Percentiles rank a stretch among this genome's conserved stretches.
Evolutionary conservation across 2,329 filamentous ascomycete species (phyloP).

Genomic region (Pleomassaria siparia): DNA sequence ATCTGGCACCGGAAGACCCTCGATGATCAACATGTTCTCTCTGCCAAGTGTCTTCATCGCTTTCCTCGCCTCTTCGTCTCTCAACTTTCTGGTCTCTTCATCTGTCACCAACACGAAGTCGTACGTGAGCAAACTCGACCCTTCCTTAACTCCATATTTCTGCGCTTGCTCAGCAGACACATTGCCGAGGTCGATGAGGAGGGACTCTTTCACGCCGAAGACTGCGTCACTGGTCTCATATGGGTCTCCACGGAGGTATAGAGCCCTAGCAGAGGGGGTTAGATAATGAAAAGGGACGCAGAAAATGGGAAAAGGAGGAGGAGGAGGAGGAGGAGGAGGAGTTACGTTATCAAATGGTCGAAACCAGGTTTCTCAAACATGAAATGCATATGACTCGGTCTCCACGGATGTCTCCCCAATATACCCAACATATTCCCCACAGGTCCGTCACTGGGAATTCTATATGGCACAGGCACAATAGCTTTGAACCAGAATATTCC

Average conservation of each 20-base stretch:
- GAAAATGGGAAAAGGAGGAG: background rate
- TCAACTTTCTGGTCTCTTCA: constrained; percentile 66
- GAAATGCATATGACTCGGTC: constrained; percentile 44
- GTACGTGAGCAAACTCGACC: constrained; percentile 64
- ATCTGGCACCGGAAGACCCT: constrained; percentile 76
- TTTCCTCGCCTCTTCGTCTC: constrained; percentile 66
- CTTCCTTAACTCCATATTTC: constrained; percentile 61
- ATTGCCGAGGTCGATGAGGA: constrained; percentile 50
- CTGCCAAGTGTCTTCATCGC: constrained; percentile 67
- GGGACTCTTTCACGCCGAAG: constrained; percentile 81
- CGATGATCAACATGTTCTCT: constrained; percentile 69
- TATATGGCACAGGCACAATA: constrained; percentile 82
- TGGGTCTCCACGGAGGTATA: constrained; percentile 76
- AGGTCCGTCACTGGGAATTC: constrained; percentile 76
- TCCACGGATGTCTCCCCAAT: constrained; percentile 38
- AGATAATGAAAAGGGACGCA: background rate
- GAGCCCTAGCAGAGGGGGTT: constrained; percentile 54
- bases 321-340: constrained; percentile 25
- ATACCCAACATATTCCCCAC: constrained; percentile 55
- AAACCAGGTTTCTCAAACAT: constrained; percentile 65
- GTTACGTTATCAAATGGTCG: constrained; percentile 81
- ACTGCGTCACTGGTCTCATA: constrained; percentile 84
- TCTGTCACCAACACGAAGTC: constrained; percentile 78
- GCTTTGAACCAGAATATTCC: constrained; percentile 84
- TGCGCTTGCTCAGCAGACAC: constrained; percentile 30